Evolutionary conservation across 441 rosid species (phyloP), one percentile per base, ranked within the genome.

Genomic region (Jatropha multifida): DNA sequence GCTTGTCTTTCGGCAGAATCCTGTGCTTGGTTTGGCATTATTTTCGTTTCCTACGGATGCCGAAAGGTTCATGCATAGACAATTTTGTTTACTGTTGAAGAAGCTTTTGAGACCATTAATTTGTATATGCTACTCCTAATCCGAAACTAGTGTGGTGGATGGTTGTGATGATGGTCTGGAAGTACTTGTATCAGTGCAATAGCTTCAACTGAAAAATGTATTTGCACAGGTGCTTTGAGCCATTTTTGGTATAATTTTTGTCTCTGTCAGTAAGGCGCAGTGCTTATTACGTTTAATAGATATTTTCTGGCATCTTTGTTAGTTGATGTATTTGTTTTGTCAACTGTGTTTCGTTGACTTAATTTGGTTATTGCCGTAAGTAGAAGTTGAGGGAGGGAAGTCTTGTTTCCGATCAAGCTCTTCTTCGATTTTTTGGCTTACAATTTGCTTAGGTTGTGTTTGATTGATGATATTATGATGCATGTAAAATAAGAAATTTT

Each of bases 51-150:
- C 38, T 61, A 17, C 32, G 68, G 73, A 69, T 70, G 76, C 82
- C 69, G 7, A 66, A 26, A 62, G 49, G 42, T 48, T 67, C 4
- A 71, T 38, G 74, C 63, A 55, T 68, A 55, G 63, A 73, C 80
- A 62, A 20, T 73, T 85, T 82, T 78, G 83, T 78, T 76, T 48
- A 40, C 37, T 23, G 27, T 27, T 38, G 20, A 68, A 71, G 65
- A 68, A 46, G 54, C 55, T 8, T 59, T 49, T 17, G 23, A 54
- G 41, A 51, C 52, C 40, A 59, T 32, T 55, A 13, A 52, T 27
- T 52, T 70, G 74, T 81, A 81, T 32, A 81, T 74, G 78, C 78
- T 40, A 74, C 77, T 66, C 18, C 23, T 38, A 17, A 58, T 56
- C 74, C 67, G 60, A 42, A 5, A 41, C 52, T 46, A 1, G 56